Conservation (phyloP, 208 protist genomes). For the Crithidia thermophila region DNA sequence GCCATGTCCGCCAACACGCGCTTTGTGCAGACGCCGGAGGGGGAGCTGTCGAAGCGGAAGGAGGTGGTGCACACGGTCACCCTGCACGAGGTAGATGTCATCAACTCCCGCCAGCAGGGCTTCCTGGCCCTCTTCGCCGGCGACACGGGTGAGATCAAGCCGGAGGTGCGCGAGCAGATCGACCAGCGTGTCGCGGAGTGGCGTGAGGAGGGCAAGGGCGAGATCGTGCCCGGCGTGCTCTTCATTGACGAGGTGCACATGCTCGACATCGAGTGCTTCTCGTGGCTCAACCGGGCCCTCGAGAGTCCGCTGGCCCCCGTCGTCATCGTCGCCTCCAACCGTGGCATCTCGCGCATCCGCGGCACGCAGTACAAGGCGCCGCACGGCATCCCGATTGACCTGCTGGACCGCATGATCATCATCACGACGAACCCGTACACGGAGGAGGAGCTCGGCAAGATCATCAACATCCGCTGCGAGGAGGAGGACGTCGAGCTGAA, state of each 20-base stretch:
- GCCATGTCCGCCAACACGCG: constrained; percentile 93
- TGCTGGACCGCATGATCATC: constrained; percentile 99
- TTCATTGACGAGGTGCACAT: constrained; percentile 99
- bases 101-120: constrained; percentile 99
- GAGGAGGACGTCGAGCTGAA: constrained; percentile 99
- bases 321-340: constrained; percentile 99
- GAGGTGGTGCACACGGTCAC: constrained; percentile 99
- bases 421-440: constrained; percentile 98
- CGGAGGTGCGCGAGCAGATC: constrained; percentile 99
- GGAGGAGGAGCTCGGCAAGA: constrained; percentile 95
- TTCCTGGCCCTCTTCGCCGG: constrained; percentile 99
- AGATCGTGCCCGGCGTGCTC: constrained; percentile 99
- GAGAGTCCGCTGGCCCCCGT: constrained; percentile 99
- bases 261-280: constrained; percentile 99
- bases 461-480: constrained; percentile 98
- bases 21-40: constrained; percentile 98
- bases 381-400: constrained; percentile 99
- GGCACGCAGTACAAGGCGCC: constrained; percentile 98
- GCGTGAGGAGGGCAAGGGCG: constrained; percentile 99
- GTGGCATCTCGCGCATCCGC: constrained; percentile 98
- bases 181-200: constrained; percentile 99
- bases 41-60: constrained; percentile 99
- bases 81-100: constrained; percentile 99
- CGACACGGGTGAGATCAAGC: constrained; percentile 99
- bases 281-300: constrained; percentile 99